Percentiles rank a stretch among this genome's conserved stretches.
These are phyloP conservation scores for Carex littledalei DNA, from an alignment of 176 grass and related monocot genomes.

Conservation along the genomic window DNA sequence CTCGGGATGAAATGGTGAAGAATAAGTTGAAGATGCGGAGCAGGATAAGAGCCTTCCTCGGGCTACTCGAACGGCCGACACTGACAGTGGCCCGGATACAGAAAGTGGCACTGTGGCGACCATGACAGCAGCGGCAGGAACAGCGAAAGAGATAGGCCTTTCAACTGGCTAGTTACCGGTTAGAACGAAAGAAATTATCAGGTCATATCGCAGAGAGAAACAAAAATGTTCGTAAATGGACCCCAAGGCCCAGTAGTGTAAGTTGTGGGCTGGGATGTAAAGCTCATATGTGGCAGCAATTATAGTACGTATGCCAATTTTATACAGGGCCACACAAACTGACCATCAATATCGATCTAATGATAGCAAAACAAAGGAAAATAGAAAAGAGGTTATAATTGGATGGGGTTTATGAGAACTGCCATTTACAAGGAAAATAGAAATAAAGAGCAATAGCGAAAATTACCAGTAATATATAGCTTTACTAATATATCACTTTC, in stretches of 20 bases:
- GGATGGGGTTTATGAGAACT: background rate
- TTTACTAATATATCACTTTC: background rate
- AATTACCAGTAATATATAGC: background rate
- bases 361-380: background rate
- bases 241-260: background rate
- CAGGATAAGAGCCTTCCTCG: background rate
- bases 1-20: slow-evolving; percentile 33
- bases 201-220: background rate
- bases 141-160: background rate
- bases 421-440: background rate
- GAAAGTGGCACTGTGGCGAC: background rate
- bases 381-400: background rate
- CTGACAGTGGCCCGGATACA: background rate
- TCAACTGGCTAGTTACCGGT: too few species aligned
- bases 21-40: slow-evolving; percentile 8
- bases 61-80: background rate
- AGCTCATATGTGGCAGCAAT: background rate
- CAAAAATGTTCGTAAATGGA: background rate
- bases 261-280: background rate
- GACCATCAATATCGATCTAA: background rate
- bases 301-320: background rate
- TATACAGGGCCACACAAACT: background rate
- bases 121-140: background rate
- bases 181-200: background rate
- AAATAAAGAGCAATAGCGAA: background rate